These are phyloP conservation scores for Phytophthora pistaciae DNA, from an alignment of 352 stramenopile genomes.

Conservation along the genomic window DNA sequence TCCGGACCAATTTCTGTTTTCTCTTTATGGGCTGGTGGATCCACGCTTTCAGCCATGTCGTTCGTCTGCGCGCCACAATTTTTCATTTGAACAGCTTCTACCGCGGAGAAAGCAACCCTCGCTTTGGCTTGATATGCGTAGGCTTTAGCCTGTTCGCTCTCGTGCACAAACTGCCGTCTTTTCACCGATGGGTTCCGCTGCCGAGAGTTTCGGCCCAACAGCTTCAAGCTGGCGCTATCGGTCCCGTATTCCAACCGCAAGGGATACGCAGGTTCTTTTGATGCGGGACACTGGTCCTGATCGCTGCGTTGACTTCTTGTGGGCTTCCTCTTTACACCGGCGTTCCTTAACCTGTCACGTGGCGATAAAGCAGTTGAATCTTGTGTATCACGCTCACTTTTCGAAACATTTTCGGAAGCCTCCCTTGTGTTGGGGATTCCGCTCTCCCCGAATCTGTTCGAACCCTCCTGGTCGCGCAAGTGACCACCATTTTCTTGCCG, in stretches of 20 bases:
- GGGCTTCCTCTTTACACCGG: neutral
- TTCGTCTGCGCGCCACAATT: slow-evolving; percentile 30
- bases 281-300: neutral
- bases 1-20: slow-evolving; percentile 15
- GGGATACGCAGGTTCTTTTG: slow-evolving; percentile 26
- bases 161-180: slow-evolving; percentile 27
- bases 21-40: neutral
- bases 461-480: neutral
- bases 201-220: slow-evolving; percentile 24
- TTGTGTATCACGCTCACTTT: neutral
- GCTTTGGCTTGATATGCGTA: neutral
- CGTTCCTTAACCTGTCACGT: neutral
- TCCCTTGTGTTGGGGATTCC: neutral
- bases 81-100: slow-evolving; percentile 18
- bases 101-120: neutral
- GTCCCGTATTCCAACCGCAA: slow-evolving; percentile 30
- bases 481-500: slow-evolving; percentile 37
- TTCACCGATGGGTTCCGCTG: slow-evolving; percentile 29
- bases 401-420: neutral
- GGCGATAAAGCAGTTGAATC: neutral
- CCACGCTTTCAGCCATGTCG: neutral
- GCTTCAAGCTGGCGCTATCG: slow-evolving; percentile 28
- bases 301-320: slow-evolving; percentile 7
- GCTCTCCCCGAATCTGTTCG: neutral
- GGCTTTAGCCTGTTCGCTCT: neutral